Conservation (phyloP, 1,139 yeast species). For the Diutina rugosa region DNA sequence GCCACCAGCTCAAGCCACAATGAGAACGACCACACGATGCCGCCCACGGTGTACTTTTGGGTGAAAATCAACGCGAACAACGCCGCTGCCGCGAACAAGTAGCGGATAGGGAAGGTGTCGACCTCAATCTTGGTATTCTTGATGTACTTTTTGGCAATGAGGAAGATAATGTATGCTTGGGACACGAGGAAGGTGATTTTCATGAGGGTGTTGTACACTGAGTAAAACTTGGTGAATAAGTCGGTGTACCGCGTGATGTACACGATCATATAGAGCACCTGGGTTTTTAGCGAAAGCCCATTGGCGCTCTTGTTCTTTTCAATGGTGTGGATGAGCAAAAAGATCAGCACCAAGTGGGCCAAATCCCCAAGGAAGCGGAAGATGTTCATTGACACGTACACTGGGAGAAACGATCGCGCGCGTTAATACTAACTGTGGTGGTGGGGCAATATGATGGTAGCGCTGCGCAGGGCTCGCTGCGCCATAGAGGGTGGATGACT, state of each 20-base stretch:
- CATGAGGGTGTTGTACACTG: slow-evolving; percentile 69
- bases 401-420: neutral
- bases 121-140: slow-evolving; percentile 35
- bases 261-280: slow-evolving; percentile 64
- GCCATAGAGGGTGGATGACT: no score
- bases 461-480: neutral
- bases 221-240: slow-evolving; percentile 42
- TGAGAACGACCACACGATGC: slow-evolving; percentile 65
- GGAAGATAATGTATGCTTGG: slow-evolving; percentile 60
- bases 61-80: slow-evolving; percentile 55
- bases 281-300: slow-evolving; percentile 87
- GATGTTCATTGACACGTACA: slow-evolving; percentile 22
- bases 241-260: slow-evolving; percentile 73
- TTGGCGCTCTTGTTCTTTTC: slow-evolving; percentile 51
- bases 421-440: neutral
- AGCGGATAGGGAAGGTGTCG: slow-evolving; percentile 70
- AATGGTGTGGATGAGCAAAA: slow-evolving; percentile 64
- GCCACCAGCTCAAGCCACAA: slow-evolving; percentile 87
- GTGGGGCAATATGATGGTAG: neutral
- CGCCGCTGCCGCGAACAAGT: slow-evolving; percentile 52
- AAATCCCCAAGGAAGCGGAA: slow-evolving; percentile 61
- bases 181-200: slow-evolving; percentile 69
- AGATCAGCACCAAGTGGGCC: slow-evolving; percentile 71
- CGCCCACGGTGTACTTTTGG: slow-evolving; percentile 46
- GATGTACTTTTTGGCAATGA: slow-evolving; percentile 53